Evolutionary conservation across 495 filamentous ascomycete genomes (phyloP).

Genomic region (Podospora appendiculata): DNA sequence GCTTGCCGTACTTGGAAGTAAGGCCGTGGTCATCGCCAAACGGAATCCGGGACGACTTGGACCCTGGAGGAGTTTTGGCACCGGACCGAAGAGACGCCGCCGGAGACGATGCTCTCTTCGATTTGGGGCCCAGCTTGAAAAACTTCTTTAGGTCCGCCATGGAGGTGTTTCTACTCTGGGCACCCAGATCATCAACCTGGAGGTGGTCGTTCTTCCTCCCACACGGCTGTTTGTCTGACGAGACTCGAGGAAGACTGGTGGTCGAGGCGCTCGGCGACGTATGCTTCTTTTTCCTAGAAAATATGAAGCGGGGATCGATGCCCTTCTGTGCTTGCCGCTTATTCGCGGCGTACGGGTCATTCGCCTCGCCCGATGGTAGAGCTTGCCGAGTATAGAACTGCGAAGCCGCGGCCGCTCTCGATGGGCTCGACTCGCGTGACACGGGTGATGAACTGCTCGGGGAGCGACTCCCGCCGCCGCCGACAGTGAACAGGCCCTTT

Average conservation of each 20-base stretch:
- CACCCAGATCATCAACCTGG: slow-evolving; percentile 19
- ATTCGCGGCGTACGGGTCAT: slow-evolving; percentile 83
- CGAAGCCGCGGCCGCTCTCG: slow-evolving; percentile 48
- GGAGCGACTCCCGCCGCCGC: slow-evolving; percentile 58
- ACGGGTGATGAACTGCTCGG: slow-evolving; percentile 55
- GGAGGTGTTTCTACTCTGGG: slow-evolving; percentile 61
- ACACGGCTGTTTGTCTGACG: slow-evolving; percentile 23
- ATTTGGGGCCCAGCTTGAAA: slow-evolving; percentile 63
- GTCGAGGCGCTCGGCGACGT: slow-evolving; percentile 36
- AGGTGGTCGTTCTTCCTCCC: slow-evolving; percentile 40
- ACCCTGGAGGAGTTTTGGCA: slow-evolving; percentile 49
- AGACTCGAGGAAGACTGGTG: slow-evolving; percentile 29
- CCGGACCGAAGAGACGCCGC: slow-evolving; percentile 42
- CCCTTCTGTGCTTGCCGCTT: slow-evolving; percentile 65
- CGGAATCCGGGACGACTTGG: slow-evolving; percentile 61
- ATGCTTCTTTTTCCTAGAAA: slow-evolving; percentile 48
- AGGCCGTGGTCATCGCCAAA: slow-evolving; percentile 94
- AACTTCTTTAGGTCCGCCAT: slow-evolving; percentile 95
- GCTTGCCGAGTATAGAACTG: slow-evolving; percentile 60
- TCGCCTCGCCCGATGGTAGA: slow-evolving; percentile 70
- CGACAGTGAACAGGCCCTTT: slow-evolving; percentile 61
- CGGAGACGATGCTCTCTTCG: slow-evolving; percentile 59
- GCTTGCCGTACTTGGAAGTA: slow-evolving; percentile 85
- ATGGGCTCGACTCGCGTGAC: slow-evolving; percentile 59
- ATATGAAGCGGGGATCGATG: slow-evolving; percentile 82